A percentile compares a stretch with the other conserved stretches of the same genome.
These are phyloP conservation scores for Phascolomyces articulosus DNA, from an alignment of 371 early-diverging fungal species.

Conservation along the genomic window DNA sequence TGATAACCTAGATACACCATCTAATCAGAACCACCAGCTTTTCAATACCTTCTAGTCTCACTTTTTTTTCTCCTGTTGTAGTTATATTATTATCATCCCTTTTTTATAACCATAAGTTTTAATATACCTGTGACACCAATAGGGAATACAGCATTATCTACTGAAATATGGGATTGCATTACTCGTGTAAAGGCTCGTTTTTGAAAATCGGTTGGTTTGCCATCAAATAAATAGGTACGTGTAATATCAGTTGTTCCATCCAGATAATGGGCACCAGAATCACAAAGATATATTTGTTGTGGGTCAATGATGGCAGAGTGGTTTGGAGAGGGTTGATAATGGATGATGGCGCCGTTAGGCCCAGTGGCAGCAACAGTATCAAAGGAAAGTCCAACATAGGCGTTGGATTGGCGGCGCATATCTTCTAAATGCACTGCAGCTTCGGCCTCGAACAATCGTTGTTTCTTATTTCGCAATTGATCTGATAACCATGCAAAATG, in stretches of 20 bases:
- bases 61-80: too few species aligned
- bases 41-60: too few species aligned
- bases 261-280: constrained; percentile 98
- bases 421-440: constrained; percentile 80
- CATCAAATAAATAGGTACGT: constrained; percentile 92
- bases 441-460: constrained; percentile 66
- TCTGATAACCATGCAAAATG: constrained; percentile 96
- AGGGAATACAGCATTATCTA: constrained; percentile 89
- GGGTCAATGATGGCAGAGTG: constrained; percentile 67
- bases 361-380: constrained; percentile 95
- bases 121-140: constrained; percentile 75
- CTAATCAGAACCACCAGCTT: too few species aligned
- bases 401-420: constrained; percentile 52
- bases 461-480: constrained; percentile 65
- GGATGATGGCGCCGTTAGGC: constrained; percentile 95
- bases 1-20: constrained; percentile 59
- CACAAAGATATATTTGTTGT: constrained; percentile 90
- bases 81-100: not conserved
- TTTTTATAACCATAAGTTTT: too few species aligned
- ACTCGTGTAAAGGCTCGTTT: constrained; percentile 96
- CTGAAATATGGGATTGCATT: constrained; percentile 96
- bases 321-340: constrained; percentile 88
- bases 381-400: constrained; percentile 80
- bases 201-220: constrained; percentile 84
- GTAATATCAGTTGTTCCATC: constrained; percentile 99